Evolutionary conservation across 371 early-diverging fungal species (phyloP).

Genomic region (Mortierella sp.): DNA sequence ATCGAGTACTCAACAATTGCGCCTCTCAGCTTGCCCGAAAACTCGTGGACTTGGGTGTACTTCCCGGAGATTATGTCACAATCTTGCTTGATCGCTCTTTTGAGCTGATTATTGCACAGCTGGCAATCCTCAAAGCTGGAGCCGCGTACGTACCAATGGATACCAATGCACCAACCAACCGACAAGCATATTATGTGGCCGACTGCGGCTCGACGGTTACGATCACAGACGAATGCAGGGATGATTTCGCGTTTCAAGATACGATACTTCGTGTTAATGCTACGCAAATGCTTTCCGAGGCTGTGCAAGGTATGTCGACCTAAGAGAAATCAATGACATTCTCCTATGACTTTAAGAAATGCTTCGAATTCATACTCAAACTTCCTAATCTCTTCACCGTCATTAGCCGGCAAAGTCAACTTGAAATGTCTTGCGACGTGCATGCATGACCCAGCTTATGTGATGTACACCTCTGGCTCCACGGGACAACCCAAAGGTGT

Average conservation of each 20-base stretch:
- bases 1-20: too few species aligned
- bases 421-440: too few species aligned
- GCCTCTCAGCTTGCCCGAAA: too few species aligned
- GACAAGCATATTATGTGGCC: neutral
- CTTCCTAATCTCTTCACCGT: too few species aligned
- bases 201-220: neutral
- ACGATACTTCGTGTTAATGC: too few species aligned
- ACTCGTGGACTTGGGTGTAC: neutral
- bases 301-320: too few species aligned
- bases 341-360: too few species aligned
- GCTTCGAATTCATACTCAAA: too few species aligned
- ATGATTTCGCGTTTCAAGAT: neutral
- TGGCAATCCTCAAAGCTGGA: constrained; percentile 7
- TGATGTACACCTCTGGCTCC: constrained; percentile 62
- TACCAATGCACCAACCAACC: neutral
- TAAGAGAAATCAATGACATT: too few species aligned
- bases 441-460: too few species aligned
- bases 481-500: constrained; percentile 66
- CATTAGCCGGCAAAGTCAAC: too few species aligned
- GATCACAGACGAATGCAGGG: neutral
- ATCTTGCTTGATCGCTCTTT: neutral
- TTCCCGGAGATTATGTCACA: neutral
- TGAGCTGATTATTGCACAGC: neutral
- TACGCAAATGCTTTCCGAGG: too few species aligned
- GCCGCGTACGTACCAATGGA: constrained; percentile 7